Conservation (phyloP, 1,284 basidiomycete species). For the Lentinula novae-zelandiae region DNA sequence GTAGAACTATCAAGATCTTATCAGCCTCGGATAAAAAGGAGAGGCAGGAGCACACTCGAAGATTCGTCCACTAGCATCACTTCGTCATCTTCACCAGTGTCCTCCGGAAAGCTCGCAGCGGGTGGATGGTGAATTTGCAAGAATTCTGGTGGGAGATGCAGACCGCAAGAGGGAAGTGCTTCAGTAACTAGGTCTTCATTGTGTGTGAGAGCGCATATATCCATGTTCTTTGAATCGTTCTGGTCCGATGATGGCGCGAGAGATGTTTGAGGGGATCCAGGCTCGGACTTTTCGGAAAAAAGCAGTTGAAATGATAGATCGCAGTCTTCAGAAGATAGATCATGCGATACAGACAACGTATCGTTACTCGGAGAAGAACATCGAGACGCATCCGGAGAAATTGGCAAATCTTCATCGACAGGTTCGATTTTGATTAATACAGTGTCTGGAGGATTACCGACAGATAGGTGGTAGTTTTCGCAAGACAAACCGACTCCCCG, state of each 20-base stretch:
- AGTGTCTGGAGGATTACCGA: slow-evolving; percentile 2
- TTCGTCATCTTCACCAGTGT: neutral
- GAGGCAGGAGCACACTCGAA: neutral
- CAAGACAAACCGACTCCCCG: neutral
- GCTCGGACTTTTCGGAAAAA: neutral
- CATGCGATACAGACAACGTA: neutral
- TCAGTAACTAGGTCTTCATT: neutral
- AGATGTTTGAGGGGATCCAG: neutral
- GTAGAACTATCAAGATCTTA: neutral
- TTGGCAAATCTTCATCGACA: neutral
- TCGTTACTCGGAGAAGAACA: neutral
- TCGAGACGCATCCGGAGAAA: neutral
- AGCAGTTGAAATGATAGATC: neutral
- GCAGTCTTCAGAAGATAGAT: neutral
- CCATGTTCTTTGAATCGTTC: neutral
- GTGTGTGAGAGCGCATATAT: slow-evolving; percentile 2
- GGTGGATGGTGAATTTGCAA: neutral
- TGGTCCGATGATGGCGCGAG: neutral
- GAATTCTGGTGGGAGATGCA: neutral
- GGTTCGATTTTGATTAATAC: neutral
- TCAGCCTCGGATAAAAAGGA: neutral
- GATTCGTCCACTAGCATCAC: neutral
- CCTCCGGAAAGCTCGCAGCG: neutral
- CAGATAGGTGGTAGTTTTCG: slow-evolving; percentile 2
- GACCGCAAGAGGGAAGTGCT: neutral